Evolutionary conservation across 805 yeast species (phyloP), one percentile per base, ranked within the genome.

Genomic region (Lachancea meyersii): DNA sequence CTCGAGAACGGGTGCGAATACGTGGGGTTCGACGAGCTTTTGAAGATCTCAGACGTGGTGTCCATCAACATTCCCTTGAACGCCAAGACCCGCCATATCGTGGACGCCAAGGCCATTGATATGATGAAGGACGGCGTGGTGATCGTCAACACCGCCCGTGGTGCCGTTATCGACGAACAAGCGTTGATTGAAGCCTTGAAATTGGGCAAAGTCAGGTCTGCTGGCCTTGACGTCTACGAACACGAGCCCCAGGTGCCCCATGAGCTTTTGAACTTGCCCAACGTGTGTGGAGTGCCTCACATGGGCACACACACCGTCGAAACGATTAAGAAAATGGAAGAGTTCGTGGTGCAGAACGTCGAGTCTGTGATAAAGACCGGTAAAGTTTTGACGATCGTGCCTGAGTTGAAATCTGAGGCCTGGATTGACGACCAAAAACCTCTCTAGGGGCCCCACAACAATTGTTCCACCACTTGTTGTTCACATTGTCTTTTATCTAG

Each of bases 301-400:
- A 79, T 86, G 82, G 97, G 96, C 21, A 86, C 96, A 0, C 79
- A 79, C 58, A 70, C 91, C 4, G 64, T 65, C 40, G 94, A 87
- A 64, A 83, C 95, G 3, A 76, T 83, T 55, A 66, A 70, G 51
- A 74, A 75, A 52, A 86, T 93, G 96, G 96, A 89, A 65, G 79
- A 76, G 52, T 77, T 77, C 60, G 86, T 82, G 24, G 79, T 85
- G 21, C 72, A 73, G 24, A 93, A 91, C 61, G 77, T 86, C 7
- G 65, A 68, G 33, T 61, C 69, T n/a, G 80, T 67, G 36, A 54
- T 86, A 28, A 61, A 66, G 11, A 73, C 80, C 0, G 95, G 95
- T 6, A 79, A 77, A 59, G 86, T 91, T 6, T 61, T 73, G 45
- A 69, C 85, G 0, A 64, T 86, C 33, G 95, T 91, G n/a, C 94